phyloP scores from a whole-genome alignment of 495 filamentous ascomycete species.

The Aeminium ludgeri region DNA sequence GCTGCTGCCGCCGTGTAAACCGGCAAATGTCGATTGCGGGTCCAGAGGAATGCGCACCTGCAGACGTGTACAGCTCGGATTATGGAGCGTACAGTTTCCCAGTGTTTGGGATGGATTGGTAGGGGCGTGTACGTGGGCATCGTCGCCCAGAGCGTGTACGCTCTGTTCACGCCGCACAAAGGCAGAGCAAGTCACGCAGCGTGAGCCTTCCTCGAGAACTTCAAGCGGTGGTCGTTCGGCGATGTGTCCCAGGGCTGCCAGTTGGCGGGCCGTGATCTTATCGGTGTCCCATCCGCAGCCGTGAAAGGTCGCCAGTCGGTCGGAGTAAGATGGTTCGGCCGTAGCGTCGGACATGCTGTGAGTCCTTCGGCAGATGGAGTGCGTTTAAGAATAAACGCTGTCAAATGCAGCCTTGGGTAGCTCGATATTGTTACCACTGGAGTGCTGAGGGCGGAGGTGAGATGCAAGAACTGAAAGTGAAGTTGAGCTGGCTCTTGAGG shows the following conservation, averaged over 20 bases:
- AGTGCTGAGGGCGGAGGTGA: too few relatives aligned
- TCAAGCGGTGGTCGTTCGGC: conserved; percentile 11
- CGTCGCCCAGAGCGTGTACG: conserved; percentile 5
- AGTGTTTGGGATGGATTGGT: neutral
- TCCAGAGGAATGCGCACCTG: conserved; percentile 14
- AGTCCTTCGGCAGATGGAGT: too few relatives aligned
- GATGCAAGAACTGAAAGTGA: too few relatives aligned
- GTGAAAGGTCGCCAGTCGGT: conserved; percentile 12
- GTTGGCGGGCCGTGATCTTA: conserved; percentile 3
- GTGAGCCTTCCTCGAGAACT: conserved; percentile 11
- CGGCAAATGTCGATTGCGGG: conserved; percentile 4
- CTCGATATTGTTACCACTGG: too few relatives aligned
- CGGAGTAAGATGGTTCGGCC: conserved; percentile 1
- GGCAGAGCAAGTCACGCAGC: conserved; percentile 7
- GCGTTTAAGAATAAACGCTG: too few relatives aligned
- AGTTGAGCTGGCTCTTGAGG: too few relatives aligned
- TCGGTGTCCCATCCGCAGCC: conserved; percentile 10
- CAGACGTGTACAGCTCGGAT: conserved; percentile 1
- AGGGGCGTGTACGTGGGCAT: neutral
- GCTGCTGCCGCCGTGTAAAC: neutral
- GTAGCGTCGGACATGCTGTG: too few relatives aligned
- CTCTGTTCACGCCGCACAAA: conserved; percentile 7
- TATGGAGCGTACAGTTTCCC: conserved; percentile 6
- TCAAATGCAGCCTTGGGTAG: too few relatives aligned
- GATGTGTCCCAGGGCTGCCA: conserved; percentile 14